Evolutionary conservation across 2,329 filamentous ascomycete genomes (phyloP).

Genomic region (Rhynchosporium secalis): DNA sequence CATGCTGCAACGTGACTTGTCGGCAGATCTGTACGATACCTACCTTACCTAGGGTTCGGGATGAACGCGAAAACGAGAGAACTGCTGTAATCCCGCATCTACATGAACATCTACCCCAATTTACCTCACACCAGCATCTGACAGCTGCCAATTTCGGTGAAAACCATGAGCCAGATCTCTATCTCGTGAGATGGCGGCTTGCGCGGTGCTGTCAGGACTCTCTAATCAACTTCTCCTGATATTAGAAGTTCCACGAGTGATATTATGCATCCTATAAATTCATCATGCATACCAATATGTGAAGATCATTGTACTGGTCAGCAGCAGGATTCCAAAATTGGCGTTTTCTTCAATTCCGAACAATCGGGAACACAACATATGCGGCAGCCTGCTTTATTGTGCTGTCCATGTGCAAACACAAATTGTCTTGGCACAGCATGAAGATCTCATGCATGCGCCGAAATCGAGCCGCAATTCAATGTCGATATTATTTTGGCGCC

Average conservation of each 20-base stretch:
- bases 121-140: not conserved
- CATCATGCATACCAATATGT: not conserved
- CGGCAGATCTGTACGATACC: not conserved
- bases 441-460: not conserved
- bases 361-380: slow-evolving; percentile 2
- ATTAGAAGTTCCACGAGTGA: not conserved
- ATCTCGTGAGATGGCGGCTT: not conserved
- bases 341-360: not conserved
- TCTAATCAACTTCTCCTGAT: not conserved
- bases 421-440: not conserved
- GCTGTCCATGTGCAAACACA: slow-evolving; percentile 3
- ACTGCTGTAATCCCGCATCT: not conserved
- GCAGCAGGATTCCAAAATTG: not conserved
- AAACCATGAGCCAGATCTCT: not conserved
- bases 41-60: not conserved
- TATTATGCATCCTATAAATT: not conserved
- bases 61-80: not conserved
- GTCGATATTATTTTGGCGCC: not conserved
- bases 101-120: not conserved
- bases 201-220: not conserved
- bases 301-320: not conserved
- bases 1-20: slow-evolving; percentile 8
- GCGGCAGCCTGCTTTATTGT: slow-evolving; percentile 6
- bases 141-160: not conserved
- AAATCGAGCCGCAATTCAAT: not conserved